Evolutionary conservation across 78 protist genomes (phyloP).

Genomic region (Chrysochromulina tobinii): DNA sequence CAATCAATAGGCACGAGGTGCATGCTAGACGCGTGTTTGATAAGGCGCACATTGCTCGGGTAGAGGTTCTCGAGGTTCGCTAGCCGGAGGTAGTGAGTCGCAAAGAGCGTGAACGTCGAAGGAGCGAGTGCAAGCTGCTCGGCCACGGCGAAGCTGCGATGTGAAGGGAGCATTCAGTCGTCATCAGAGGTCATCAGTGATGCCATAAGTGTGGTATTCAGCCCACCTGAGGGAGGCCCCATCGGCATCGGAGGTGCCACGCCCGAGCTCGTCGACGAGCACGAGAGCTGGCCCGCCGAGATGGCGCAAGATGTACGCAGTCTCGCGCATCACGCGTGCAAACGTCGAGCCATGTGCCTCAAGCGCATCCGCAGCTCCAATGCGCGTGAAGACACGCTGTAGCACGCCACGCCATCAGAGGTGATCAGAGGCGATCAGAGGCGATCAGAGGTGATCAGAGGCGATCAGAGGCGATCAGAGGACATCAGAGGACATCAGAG

Average conservation of each 20-base stretch:
- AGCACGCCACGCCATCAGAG: too few relatives aligned
- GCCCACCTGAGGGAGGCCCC: conserved; percentile 61
- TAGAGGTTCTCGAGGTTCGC: not conserved
- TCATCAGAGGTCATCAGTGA: too few relatives aligned
- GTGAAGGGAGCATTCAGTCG: too few relatives aligned
- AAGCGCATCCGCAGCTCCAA: conserved; percentile 43
- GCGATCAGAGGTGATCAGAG: too few relatives aligned
- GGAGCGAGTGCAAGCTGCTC: not conserved
- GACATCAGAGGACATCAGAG: too few relatives aligned
- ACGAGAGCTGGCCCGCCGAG: conserved; percentile 15
- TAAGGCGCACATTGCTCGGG: not conserved
- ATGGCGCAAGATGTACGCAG: conserved; percentile 6
- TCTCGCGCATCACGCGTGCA: conserved; percentile 60
- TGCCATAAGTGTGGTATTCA: too few relatives aligned
- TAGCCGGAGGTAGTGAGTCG: conserved; percentile 50
- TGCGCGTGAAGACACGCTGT: conserved; percentile 47
- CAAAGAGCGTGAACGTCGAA: conserved; percentile 29
- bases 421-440: too few relatives aligned
- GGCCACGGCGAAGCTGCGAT: too few relatives aligned
- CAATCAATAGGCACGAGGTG: too few relatives aligned
- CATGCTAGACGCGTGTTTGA: not conserved
- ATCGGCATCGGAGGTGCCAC: conserved; percentile 64
- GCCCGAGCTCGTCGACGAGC: conserved; percentile 78
- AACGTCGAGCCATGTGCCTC: conserved; percentile 50
- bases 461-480: too few relatives aligned